These are phyloP conservation scores for Aspergillus ochraceus DNA, from an alignment of 2,329 filamentous ascomycete genomes.

Conservation along the genomic window DNA sequence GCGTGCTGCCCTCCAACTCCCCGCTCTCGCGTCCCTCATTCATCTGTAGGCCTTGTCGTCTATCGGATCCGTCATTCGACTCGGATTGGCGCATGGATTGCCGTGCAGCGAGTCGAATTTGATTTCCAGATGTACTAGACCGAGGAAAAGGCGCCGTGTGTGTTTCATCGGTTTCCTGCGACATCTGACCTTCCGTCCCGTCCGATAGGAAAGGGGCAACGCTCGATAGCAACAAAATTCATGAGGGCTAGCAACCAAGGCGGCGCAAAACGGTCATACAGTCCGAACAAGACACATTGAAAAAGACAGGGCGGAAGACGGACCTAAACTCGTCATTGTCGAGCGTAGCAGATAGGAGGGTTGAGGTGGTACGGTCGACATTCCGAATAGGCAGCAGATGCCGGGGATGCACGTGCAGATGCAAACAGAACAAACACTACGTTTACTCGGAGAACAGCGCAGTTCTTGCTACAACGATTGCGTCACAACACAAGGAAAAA, in stretches of 20 bases:
- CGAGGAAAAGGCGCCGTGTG: constrained; percentile 13
- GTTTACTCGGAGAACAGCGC: background rate
- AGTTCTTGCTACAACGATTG: background rate
- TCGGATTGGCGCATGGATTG: constrained; percentile 4
- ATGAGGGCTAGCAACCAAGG: constrained; percentile 17
- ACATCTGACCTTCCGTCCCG: constrained; percentile 26
- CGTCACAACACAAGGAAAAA: constrained; percentile 21
- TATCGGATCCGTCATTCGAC: constrained; percentile 20
- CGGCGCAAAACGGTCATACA: constrained; percentile 4
- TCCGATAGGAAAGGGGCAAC: constrained; percentile 21
- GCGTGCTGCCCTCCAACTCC: constrained; percentile 38
- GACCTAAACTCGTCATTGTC: constrained; percentile 4
- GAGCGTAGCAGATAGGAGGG: background rate
- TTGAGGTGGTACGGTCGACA: background rate
- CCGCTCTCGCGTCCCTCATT: constrained; percentile 30
- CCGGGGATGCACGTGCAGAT: constrained; percentile 9
- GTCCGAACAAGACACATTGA: background rate
- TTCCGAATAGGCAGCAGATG: background rate
- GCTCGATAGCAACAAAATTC: constrained; percentile 17
- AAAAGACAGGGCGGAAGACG: background rate
- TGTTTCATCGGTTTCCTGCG: constrained; percentile 20
- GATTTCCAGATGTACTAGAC: constrained; percentile 15
- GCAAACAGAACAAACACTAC: constrained; percentile 26
- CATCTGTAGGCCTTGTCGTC: constrained; percentile 22
- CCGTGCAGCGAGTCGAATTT: background rate